Evolutionary conservation across 768 basidiomycete genomes (phyloP).

Genomic region (Brasilioporus rufonigricans): DNA sequence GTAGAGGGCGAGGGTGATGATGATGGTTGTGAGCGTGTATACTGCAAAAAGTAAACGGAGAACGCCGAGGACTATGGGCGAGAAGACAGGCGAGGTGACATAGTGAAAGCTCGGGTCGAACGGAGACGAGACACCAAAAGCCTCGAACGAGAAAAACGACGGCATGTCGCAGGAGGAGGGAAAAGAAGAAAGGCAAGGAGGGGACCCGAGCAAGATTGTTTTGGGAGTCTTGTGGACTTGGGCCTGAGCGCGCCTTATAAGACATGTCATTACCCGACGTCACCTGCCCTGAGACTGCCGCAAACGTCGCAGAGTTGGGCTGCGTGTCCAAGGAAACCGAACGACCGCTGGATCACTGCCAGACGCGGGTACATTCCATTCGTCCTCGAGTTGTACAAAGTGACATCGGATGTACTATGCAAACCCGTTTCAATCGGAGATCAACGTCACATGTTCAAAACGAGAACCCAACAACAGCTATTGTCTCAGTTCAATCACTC

Average conservation of each 20-base stretch:
- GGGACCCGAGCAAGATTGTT: background rate
- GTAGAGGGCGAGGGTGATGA: constrained; percentile 32
- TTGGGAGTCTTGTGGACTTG: background rate
- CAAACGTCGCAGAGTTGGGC: too few species aligned
- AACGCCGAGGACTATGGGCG: constrained; percentile 41
- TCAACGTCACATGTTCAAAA: too few species aligned
- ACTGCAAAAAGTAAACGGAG: constrained; percentile 48
- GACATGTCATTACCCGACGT: too few species aligned
- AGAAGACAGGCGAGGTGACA: constrained; percentile 44
- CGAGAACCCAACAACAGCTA: too few species aligned
- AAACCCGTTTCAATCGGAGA: too few species aligned
- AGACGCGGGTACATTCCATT: too few species aligned
- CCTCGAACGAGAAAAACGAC: constrained; percentile 12
- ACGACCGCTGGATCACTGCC: too few species aligned
- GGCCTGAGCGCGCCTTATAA: too few species aligned
- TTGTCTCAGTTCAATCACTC: background rate
- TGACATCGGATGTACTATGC: too few species aligned
- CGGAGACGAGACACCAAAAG: constrained; percentile 37
- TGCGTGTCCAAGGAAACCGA: too few species aligned
- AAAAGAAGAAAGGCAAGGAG: background rate
- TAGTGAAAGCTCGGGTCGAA: constrained; percentile 39
- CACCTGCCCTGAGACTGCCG: too few species aligned
- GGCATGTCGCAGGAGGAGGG: background rate
- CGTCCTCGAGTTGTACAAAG: too few species aligned
- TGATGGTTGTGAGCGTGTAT: constrained; percentile 44